Evolutionary conservation across 2,329 filamentous ascomycete species (phyloP).

Genomic region (Arthrocladium fulminans): DNA sequence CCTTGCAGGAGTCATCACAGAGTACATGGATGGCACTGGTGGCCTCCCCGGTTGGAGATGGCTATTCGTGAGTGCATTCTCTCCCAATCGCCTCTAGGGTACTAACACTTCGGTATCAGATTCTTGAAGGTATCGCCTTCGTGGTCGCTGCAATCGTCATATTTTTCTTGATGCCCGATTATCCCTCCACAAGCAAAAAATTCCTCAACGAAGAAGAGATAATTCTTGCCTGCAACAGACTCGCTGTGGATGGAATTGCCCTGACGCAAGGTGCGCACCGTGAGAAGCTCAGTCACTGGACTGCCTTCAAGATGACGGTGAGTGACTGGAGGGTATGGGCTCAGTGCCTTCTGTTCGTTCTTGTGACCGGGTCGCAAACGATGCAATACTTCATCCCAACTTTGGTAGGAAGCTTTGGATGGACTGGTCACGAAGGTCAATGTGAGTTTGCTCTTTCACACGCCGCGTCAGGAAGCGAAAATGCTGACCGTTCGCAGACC

Average conservation of each 20-base stretch:
- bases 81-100: conserved; percentile 31
- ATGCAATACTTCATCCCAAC: conserved; percentile 30
- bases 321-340: conserved; percentile 17
- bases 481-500: neutral
- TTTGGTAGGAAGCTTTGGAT: conserved; percentile 26
- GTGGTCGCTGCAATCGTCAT: conserved; percentile 31
- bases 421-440: conserved; percentile 12
- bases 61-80: conserved; percentile 46
- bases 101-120: conserved; percentile 33
- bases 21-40: conserved; percentile 37
- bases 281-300: conserved; percentile 18
- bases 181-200: conserved; percentile 36
- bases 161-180: conserved; percentile 41
- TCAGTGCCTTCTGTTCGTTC: conserved; percentile 22
- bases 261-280: conserved; percentile 14
- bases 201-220: conserved; percentile 36
- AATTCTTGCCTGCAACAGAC: conserved; percentile 21
- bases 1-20: conserved; percentile 53
- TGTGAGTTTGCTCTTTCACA: conserved; percentile 31
- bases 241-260: conserved; percentile 22
- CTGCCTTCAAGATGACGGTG: conserved; percentile 24
- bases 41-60: conserved; percentile 52
- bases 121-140: conserved; percentile 41
- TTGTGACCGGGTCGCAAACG: conserved; percentile 26
- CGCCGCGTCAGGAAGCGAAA: too few relatives aligned